Base-by-base conservation (phyloP, 495 filamentous ascomycete genomes). In the Massariosphaeria phaeospora region DNA sequence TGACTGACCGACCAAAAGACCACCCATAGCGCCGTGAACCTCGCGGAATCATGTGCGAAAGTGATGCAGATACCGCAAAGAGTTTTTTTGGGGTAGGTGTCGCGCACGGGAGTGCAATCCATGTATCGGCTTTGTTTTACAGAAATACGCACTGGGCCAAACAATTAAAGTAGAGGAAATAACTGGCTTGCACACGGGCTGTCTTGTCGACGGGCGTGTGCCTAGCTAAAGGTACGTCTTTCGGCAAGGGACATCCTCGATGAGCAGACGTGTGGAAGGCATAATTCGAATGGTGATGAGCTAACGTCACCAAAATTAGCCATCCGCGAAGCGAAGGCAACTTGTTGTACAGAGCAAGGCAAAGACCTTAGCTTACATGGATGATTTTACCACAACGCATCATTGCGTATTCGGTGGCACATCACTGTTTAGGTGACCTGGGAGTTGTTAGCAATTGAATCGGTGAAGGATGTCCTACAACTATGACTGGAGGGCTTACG, bases 401-500 rank as follows among this genome's bases (percentile, higher is more conserved):
- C 3, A 39, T 45, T 48, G 26, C 30, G 15, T 39, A 7, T 38
- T 24, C 5, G 47, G 45, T 51, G 29, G 23, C 20, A 27, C 36
- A 50, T 51, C 46, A 57, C 55, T 59, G 40, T 40, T 31, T 21
- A 20, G 55, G 55, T 43, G 54, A 57, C 25, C 54, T 57, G 30
- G 8, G 3, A 50, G 17, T 17, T 35, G 21, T 57, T 45, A 57
- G 54, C 52, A 53, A 15, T 36, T 43, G 8, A 12, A 27, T 18
- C 15, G 34, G 2, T 12, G 3, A 48, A 46, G 1, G 26, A 42
- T 8, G 24, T 23, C 25, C 24, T 55, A 47, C 52, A 45, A 38
- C 33, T 52, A 52, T 55, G 50, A 45, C 27, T 26, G 39, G 8
- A 18, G 33, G 49, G 47, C 65, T 65, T 61, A 67, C 65, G 65